Evolutionary conservation across 495 filamentous ascomycete species (phyloP), one percentile per base, ranked within the genome.

Genomic region (Penicillium steckii): DNA sequence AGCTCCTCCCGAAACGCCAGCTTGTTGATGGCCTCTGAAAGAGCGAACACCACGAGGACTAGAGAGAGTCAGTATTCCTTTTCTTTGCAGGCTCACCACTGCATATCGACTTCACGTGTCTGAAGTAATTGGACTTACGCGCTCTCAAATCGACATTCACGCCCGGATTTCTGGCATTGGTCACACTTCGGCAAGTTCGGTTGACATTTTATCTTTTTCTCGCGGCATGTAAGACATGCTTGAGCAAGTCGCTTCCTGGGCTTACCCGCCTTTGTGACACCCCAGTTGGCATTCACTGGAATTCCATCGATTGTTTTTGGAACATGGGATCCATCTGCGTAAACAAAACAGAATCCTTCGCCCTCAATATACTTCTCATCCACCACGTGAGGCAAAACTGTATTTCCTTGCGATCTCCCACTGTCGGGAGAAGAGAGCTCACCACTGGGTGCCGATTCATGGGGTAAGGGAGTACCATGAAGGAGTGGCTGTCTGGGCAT

Each of bases 141-240:
- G 70, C 87, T 91, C 69, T 89, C 87, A 63, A 91, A 92, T 65
- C 87, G 83, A 82, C 91, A 96, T 23, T 85, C 79, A 42, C 87
- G 79, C 17, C 89, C 87, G 57, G 89, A 90, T 68, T 95, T 96
- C 62, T 92, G 88, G 66, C 91, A 96, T 64, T 95, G 91, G 48
- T 89, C 82, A 61, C 91, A 96, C 51, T 88, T 86, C 25, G 88
- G 87, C 49, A 84, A 83, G 55, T 89, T 91, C 6, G 90, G 91
- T 52, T 95, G 91, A 59, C 91, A 96, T 67, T 94, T 95, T 73
- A 95, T 94, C 76, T 96, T 96, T 82, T 96, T 96, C 69, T 95
- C 90, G 24, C 91, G 83, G 66, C 91, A 96, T 8, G 89, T 92
- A 44, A 93, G 77, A 61, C 91, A 96, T 13, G 91, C 91, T 56